Evolutionary conservation across 441 rosid species (phyloP).

Genomic region (Dalechampia spathulata): DNA sequence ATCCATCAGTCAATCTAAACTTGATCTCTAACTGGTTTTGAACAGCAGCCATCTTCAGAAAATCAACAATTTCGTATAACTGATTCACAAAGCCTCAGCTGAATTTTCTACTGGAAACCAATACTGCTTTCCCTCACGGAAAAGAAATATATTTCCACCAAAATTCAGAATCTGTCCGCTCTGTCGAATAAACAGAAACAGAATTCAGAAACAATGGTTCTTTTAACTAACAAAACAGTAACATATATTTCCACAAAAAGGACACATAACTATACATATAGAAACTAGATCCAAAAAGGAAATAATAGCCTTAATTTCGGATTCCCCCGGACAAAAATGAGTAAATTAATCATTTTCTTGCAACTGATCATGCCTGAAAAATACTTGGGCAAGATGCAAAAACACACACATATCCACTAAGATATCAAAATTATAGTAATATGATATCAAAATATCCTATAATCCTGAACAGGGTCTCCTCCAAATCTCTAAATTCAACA

Average conservation of each 20-base stretch:
- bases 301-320: slow-evolving; percentile 7
- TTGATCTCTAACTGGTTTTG: slow-evolving; percentile 85
- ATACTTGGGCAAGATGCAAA: too few species aligned
- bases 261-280: too few species aligned
- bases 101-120: slow-evolving; percentile 16
- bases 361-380: slow-evolving; percentile 5
- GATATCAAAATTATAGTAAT: too few species aligned
- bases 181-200: slow-evolving; percentile 23
- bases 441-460: too few species aligned
- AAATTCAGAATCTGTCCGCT: slow-evolving; percentile 9
- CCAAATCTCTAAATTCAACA: too few species aligned
- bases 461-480: too few species aligned
- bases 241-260: too few species aligned
- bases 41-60: slow-evolving; percentile 57
- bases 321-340: slow-evolving; percentile 10
- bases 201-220: too few species aligned
- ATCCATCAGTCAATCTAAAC: slow-evolving; percentile 85
- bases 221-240: too few species aligned
- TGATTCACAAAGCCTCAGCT: slow-evolving; percentile 17
- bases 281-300: slow-evolving; percentile 3
- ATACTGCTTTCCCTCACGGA: slow-evolving; percentile 15
- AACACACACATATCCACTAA: too few species aligned
- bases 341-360: slow-evolving; percentile 7
- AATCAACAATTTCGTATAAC: slow-evolving; percentile 14
- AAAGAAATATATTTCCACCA: slow-evolving; percentile 11